Evolutionary conservation across 176 grass and related monocot genomes (phyloP).

Genomic region (Oryza officinalis): DNA sequence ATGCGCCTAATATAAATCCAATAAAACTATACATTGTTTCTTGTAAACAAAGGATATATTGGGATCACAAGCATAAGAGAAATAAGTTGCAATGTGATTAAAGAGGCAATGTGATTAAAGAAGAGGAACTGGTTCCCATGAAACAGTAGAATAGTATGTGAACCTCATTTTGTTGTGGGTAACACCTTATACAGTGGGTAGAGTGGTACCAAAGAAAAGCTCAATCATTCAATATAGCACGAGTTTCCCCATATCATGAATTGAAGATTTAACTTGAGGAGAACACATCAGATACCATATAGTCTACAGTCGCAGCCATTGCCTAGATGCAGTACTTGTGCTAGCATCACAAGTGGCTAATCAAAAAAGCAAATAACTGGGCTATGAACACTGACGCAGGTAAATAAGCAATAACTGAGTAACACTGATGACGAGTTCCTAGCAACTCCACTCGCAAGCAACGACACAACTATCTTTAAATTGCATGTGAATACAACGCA

Average conservation of each 20-base stretch:
- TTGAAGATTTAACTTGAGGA: conserved; percentile 14
- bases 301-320: conserved; percentile 2
- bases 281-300: conserved; percentile 12
- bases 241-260: conserved; percentile 6
- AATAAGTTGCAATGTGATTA: neutral
- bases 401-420: neutral
- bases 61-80: neutral
- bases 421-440: neutral
- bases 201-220: neutral
- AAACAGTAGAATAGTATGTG: neutral
- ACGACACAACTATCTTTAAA: neutral
- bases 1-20: neutral
- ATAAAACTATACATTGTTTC: neutral
- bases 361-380: neutral
- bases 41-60: neutral
- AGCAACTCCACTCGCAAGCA: neutral
- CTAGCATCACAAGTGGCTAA: conserved; percentile 3
- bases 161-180: neutral
- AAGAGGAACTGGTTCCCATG: neutral
- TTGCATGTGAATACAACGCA: neutral
- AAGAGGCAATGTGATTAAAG: neutral
- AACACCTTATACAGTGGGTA: neutral
- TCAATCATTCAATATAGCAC: neutral
- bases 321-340: neutral
- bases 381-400: neutral